Conservation (phyloP, 805 yeast species). For the Starmerella scarabaei region DNA sequence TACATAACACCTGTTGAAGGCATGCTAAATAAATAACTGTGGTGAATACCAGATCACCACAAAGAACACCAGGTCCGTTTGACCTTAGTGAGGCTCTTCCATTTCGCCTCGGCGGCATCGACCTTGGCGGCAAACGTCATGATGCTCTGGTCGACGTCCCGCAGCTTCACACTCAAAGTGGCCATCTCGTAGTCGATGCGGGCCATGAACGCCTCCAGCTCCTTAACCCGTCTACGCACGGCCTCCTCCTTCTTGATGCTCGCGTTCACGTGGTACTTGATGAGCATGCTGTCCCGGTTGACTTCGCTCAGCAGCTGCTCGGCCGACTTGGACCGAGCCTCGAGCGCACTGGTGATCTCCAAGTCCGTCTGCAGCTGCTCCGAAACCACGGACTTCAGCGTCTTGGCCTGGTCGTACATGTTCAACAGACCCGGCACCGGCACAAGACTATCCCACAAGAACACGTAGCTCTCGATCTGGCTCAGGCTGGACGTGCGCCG, state of each 20-base stretch:
- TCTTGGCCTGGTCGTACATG: constrained; percentile 15
- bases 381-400: constrained; percentile 10
- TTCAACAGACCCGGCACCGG: constrained; percentile 14
- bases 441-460: constrained; percentile 17
- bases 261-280: constrained; percentile 21
- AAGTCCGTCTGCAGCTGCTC: constrained; percentile 11
- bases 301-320: constrained; percentile 17
- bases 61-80: neutral
- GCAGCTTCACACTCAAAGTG: constrained; percentile 43
- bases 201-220: constrained; percentile 44
- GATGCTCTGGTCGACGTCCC: constrained; percentile 54
- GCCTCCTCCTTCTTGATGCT: constrained; percentile 19
- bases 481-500: constrained; percentile 18
- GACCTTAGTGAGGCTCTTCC: constrained; percentile 3
- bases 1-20: no score
- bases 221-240: constrained; percentile 31
- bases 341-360: constrained; percentile 7
- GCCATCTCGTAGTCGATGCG: constrained; percentile 51
- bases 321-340: constrained; percentile 12
- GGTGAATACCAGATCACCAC: no score
- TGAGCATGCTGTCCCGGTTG: constrained; percentile 18
- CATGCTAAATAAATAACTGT: no score
- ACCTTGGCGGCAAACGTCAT: constrained; percentile 33
- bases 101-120: constrained; percentile 24
- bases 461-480: constrained; percentile 13